Base-by-base conservation (phyloP, 768 basidiomycete species). In the Mrakia blollopis region DNA sequence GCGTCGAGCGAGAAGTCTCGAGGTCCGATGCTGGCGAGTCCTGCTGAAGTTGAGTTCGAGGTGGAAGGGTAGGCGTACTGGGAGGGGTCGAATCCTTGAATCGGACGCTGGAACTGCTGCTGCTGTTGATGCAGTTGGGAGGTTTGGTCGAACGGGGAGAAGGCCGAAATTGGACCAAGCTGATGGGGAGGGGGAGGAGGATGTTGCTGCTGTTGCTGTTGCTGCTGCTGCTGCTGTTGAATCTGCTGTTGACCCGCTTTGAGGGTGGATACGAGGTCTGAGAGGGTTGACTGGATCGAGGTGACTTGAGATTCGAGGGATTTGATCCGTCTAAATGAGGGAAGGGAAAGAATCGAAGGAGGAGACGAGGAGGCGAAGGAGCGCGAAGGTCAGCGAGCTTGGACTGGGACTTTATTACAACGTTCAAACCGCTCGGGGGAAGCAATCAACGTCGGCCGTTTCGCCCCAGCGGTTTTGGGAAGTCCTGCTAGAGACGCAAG, bases 241-340 rank as follows among this genome's bases (percentile, higher is more conserved):
- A 44, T 14, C 67, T 75, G 57, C 78, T 79, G 28, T 75, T 70
- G 75, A 54, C 75, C 72, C 2, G 75, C 75, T n/a, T 92, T 91
- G 57, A 97, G 84, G 79, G 92, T 90, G 25, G 88, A 86, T 72
- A 92, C 89, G 77, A 98, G 88, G 81, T 96, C 94, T 72, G 89
- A 85, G 16, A 98, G 87, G 0, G 89, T 91, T 80, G 86, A 91
- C 80, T 92, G 91, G 69, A 96, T 96, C 18, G 88, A 86, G 39
- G 75, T 69, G 32, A 79, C 76, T 83, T 93, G 92, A 37, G 87
- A 80, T 84, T 97, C 94, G 74, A 97, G 88, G 81, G 89, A 93
- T 80, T 92, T 89, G 79, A 97, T 95, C 70, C 94, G 93, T 83
- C 94, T 96, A 81, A 30, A 28, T 67, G 41, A 37, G 32, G 60